phyloP scores from a whole-genome alignment of 305 asterid species.

The Lippia alba region DNA sequence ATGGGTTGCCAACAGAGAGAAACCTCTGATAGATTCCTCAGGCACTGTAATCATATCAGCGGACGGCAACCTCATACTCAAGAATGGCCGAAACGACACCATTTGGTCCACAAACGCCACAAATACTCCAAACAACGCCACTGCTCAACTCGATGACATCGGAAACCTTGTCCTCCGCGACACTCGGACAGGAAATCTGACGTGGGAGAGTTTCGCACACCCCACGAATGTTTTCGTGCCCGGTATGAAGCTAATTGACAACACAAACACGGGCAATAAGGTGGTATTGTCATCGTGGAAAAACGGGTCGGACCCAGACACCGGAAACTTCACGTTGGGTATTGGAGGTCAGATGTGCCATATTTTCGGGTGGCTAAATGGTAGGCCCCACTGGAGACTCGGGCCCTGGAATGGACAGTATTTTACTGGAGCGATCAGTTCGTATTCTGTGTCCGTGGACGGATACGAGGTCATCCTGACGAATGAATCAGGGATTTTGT shows the following conservation, averaged over 20 bases:
- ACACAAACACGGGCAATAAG: constrained; percentile 34
- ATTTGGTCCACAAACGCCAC: too few relatives aligned
- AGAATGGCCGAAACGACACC: too few relatives aligned
- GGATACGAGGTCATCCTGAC: too few relatives aligned
- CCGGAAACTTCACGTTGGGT: constrained; percentile 42
- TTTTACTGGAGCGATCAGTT: constrained; percentile 37
- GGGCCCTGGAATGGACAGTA: constrained; percentile 53
- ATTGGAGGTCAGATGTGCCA: constrained; percentile 29
- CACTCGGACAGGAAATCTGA: neutral
- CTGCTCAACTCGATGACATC: constrained; percentile 30
- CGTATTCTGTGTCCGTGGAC: constrained; percentile 34
- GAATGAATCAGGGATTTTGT: too few relatives aligned
- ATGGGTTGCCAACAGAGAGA: too few relatives aligned
- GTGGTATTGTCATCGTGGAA: constrained; percentile 41
- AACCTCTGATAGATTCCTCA: too few relatives aligned
- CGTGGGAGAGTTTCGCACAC: constrained; percentile 51
- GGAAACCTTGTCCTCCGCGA: constrained; percentile 55
- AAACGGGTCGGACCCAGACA: too few relatives aligned
- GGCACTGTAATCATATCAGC: too few relatives aligned
- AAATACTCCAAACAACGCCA: constrained; percentile 9
- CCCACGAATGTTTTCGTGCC: constrained; percentile 39
- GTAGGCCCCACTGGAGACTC: constrained; percentile 45
- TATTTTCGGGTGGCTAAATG: constrained; percentile 35
- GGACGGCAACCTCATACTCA: too few relatives aligned
- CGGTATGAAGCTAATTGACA: constrained; percentile 30